Conservation (phyloP, 129 eudicot species). For the Chrysanthemum seticuspe region DNA sequence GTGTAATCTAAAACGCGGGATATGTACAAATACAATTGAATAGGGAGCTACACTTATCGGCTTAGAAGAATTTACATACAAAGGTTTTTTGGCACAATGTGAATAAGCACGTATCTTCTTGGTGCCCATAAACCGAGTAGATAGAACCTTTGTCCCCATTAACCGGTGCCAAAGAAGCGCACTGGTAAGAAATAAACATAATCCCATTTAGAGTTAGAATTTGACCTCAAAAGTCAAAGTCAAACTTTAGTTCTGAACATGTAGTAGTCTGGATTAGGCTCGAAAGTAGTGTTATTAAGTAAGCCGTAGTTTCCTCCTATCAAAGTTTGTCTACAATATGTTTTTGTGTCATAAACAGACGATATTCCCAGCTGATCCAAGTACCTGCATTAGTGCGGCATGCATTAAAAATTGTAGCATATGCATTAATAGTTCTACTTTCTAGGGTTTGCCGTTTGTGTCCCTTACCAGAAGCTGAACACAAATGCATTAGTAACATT, state of each 20-base stretch:
- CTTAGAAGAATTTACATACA: too few species aligned
- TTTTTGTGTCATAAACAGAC: constrained; percentile 12
- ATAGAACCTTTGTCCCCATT: constrained; percentile 12
- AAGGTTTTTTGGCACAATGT: constrained; percentile 1
- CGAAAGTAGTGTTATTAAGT: background rate
- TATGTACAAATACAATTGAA: too few species aligned
- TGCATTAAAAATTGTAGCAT: background rate
- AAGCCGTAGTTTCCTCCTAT: constrained; percentile 21
- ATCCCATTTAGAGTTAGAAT: too few species aligned
- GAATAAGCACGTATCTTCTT: constrained; percentile 19
- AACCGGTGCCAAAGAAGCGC: constrained; percentile 24
- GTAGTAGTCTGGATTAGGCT: constrained; percentile 21
- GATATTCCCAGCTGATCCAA: constrained; percentile 24
- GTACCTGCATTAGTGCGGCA: background rate
- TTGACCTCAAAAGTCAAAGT: background rate
- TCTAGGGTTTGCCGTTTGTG: background rate
- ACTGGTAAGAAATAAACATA: background rate
- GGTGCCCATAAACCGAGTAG: constrained; percentile 11
- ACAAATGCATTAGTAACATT: constrained; percentile 19
- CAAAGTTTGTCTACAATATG: constrained; percentile 10
- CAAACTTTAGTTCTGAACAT: background rate
- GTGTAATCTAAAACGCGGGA: too few species aligned
- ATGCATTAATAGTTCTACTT: too few species aligned
- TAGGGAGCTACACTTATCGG: too few species aligned
- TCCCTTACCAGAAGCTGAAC: constrained; percentile 13